Percentiles rank a stretch among this genome's conserved stretches.
Evolutionary conservation across 805 yeast species (phyloP).

Genomic region (Lipomyces lipofer): DNA sequence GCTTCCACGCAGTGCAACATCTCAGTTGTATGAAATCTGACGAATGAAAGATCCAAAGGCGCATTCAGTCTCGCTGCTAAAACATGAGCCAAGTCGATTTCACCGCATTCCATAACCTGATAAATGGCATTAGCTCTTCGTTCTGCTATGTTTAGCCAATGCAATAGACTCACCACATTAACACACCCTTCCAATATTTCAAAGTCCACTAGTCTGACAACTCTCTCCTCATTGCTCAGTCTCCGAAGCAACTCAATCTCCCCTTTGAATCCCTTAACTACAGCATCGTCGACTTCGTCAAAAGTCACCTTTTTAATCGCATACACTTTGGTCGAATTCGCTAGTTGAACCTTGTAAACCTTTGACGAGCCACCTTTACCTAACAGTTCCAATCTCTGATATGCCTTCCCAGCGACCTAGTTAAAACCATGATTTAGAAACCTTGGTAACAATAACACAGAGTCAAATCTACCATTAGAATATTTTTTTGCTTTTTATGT

Average conservation of each 20-base stretch:
- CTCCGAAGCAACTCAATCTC: constrained; percentile 75
- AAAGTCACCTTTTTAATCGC: constrained; percentile 82
- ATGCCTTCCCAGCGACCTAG: constrained; percentile 48
- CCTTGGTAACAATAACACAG: background rate
- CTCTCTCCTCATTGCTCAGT: constrained; percentile 63
- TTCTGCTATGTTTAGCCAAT: background rate
- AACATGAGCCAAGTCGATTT: constrained; percentile 82
- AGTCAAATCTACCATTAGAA: constrained; percentile 48
- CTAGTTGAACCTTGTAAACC: constrained; percentile 73
- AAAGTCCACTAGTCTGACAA: constrained; percentile 74
- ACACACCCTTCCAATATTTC: constrained; percentile 65
- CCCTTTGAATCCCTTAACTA: constrained; percentile 79
- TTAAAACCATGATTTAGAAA: background rate
- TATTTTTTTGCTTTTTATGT: constrained; percentile 33
- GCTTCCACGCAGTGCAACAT: constrained; percentile 78
- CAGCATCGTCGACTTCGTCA: constrained; percentile 71
- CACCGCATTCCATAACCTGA: constrained; percentile 84
- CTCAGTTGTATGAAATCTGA: constrained; percentile 75
- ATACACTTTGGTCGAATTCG: constrained; percentile 53
- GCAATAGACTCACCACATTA: constrained; percentile 50
- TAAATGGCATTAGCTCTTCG: background rate
- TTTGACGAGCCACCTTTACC: constrained; percentile 94
- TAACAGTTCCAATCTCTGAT: constrained; percentile 71
- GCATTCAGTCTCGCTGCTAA: constrained; percentile 54
- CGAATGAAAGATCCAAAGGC: constrained; percentile 70